Conservation (phyloP, 2,329 filamentous ascomycete genomes). For the Stagonosporopsis rhizophila region DNA sequence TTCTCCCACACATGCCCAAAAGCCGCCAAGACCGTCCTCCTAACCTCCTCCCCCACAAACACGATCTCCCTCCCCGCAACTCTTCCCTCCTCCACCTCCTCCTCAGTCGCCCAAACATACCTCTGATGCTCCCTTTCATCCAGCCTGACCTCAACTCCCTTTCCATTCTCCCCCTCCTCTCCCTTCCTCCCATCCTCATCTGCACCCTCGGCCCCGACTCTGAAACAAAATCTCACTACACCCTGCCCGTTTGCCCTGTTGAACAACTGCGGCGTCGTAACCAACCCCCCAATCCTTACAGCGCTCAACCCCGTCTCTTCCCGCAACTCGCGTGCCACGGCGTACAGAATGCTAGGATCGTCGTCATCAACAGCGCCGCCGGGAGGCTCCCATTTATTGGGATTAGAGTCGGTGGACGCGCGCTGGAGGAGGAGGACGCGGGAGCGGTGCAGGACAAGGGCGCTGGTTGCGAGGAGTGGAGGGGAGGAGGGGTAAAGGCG, state of each 20-base stretch:
- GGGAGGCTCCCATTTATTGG: slow-evolving; percentile 58
- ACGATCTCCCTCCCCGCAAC: neutral
- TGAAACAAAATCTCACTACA: slow-evolving; percentile 4
- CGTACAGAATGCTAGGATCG: slow-evolving; percentile 54
- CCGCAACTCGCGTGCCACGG: slow-evolving; percentile 57
- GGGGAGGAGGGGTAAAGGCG: neutral
- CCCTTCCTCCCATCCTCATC: neutral
- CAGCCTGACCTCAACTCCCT: neutral
- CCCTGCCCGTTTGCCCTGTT: slow-evolving; percentile 5
- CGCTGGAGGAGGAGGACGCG: slow-evolving; percentile 58
- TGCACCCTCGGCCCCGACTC: neutral
- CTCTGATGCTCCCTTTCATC: slow-evolving; percentile 9
- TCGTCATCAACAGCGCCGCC: slow-evolving; percentile 57
- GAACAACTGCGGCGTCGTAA: slow-evolving; percentile 18
- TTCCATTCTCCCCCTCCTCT: neutral
- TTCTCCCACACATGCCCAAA: neutral
- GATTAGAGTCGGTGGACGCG: slow-evolving; percentile 55
- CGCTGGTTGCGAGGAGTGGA: slow-evolving; percentile 1
- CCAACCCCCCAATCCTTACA: slow-evolving; percentile 26
- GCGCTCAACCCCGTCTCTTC: slow-evolving; percentile 57
- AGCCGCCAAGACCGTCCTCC: slow-evolving; percentile 1
- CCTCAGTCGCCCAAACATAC: slow-evolving; percentile 7
- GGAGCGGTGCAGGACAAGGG: slow-evolving; percentile 6
- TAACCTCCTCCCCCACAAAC: neutral
- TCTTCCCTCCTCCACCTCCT: neutral